phyloP scores from a whole-genome alignment of 1,284 basidiomycete species.

The Jaminaea rosea region DNA sequence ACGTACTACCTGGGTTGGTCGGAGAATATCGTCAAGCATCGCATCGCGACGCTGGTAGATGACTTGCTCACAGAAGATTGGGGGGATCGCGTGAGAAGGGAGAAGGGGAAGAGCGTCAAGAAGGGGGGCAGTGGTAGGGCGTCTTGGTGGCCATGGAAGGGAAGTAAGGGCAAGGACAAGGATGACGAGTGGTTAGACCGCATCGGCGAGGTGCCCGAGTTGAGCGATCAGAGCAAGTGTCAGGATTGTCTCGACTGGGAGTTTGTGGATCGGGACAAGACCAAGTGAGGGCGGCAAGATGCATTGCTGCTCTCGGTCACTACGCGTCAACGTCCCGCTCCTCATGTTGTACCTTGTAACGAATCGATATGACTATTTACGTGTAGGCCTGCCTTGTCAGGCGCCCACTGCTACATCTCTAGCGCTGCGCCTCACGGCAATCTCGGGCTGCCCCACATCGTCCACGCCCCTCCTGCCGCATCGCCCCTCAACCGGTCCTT shows the following conservation, averaged over 20 bases:
- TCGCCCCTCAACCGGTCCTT: conserved; percentile 56
- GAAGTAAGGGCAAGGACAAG: conserved; percentile 13
- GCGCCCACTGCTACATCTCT: no score
- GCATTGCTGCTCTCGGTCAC: no score
- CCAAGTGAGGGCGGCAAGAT: no score
- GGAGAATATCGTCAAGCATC: conserved; percentile 67
- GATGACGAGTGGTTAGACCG: conserved; percentile 18
- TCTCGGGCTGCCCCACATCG: no score
- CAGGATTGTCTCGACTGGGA: conserved; percentile 28
- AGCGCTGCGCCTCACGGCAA: no score
- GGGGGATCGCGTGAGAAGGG: conserved; percentile 51
- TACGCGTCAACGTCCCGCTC: no score
- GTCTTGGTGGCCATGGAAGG: conserved; percentile 28
- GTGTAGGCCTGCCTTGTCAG: no score
- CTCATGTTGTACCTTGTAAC: no score
- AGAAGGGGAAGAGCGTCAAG: background rate
- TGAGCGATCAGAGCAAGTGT: conserved; percentile 21
- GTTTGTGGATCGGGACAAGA: conserved; percentile 18
- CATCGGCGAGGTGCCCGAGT: conserved; percentile 16
- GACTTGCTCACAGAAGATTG: conserved; percentile 67
- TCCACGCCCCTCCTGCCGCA: no score
- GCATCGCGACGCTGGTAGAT: conserved; percentile 66
- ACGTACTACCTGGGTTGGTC: conserved; percentile 72
- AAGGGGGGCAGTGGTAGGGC: conserved; percentile 15
- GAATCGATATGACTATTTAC: no score